Evolutionary conservation across 2,329 filamentous ascomycete genomes (phyloP).

Genomic region (Raffaelea deltoideospora): DNA sequence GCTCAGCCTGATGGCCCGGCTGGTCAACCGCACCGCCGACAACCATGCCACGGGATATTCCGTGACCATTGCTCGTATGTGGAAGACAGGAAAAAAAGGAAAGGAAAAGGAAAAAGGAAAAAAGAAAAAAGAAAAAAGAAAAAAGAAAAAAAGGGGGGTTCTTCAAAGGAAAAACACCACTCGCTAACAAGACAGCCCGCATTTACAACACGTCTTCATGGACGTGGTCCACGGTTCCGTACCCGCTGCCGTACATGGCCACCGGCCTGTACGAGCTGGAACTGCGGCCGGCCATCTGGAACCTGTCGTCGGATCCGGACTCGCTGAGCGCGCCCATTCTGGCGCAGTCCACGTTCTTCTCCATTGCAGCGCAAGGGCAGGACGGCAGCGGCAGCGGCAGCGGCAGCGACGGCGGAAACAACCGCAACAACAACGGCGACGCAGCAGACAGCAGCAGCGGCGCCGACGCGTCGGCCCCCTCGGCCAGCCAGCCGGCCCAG

Average conservation of each 20-base stretch:
- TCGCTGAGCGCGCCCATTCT: slow-evolving; percentile 6
- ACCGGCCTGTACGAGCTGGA: slow-evolving; percentile 15
- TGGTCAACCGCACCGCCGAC: slow-evolving; percentile 11
- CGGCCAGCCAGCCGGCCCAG: neutral
- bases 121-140: too few species aligned
- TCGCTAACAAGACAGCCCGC: too few species aligned
- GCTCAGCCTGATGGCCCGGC: slow-evolving; percentile 11
- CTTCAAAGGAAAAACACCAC: too few species aligned
- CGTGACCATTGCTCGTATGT: slow-evolving; percentile 13
- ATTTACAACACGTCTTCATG: slow-evolving; percentile 9
- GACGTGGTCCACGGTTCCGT: slow-evolving; percentile 12
- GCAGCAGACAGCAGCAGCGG: neutral
- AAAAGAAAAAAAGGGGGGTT: too few species aligned
- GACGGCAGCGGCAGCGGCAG: neutral
- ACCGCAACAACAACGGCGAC: neutral
- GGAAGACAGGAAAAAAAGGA: slow-evolving; percentile 1
- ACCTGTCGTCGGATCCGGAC: slow-evolving; percentile 5
- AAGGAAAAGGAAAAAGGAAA: too few species aligned
- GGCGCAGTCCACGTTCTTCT: slow-evolving; percentile 12
- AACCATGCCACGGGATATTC: slow-evolving; percentile 7
- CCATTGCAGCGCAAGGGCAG: neutral
- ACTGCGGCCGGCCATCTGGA: slow-evolving; percentile 8
- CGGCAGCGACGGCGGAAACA: too few species aligned
- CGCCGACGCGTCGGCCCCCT: neutral
- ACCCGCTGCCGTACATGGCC: slow-evolving; percentile 11